Conservation (phyloP, 345 rosid genomes). For the Salix dunnii region DNA sequence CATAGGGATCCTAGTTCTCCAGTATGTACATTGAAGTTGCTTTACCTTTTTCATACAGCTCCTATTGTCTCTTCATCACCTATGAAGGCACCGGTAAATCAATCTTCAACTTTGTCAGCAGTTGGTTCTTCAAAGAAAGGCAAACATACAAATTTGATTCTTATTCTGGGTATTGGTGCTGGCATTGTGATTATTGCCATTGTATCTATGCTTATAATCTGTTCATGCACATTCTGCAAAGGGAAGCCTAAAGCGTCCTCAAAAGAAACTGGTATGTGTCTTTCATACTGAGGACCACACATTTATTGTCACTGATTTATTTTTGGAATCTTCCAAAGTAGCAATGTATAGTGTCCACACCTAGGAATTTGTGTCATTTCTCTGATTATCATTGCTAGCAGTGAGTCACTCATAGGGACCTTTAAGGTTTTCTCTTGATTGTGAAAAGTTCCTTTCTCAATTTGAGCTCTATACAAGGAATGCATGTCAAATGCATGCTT, state of each 20-base stretch:
- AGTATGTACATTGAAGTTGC: slow-evolving; percentile 8
- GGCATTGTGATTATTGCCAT: slow-evolving; percentile 56
- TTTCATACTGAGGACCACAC: slow-evolving; percentile 15
- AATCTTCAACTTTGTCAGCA: slow-evolving; percentile 42
- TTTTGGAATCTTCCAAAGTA: background rate
- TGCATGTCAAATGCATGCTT: background rate
- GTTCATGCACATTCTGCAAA: slow-evolving; percentile 51
- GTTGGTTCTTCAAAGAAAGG: slow-evolving; percentile 38
- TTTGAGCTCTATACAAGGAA: background rate
- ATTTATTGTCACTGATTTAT: background rate
- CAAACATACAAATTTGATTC: slow-evolving; percentile 55
- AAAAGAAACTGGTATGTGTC: slow-evolving; percentile 52
- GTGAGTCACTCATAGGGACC: background rate
- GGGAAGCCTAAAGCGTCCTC: slow-evolving; percentile 51
- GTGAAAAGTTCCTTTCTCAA: background rate
- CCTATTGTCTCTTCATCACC: slow-evolving; percentile 59
- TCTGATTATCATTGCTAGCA: background rate
- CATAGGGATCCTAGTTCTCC: background rate
- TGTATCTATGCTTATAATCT: slow-evolving; percentile 55
- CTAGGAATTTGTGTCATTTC: background rate
- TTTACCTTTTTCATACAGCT: slow-evolving; percentile 50
- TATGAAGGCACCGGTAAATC: slow-evolving; percentile 42
- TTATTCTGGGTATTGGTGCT: slow-evolving; percentile 62
- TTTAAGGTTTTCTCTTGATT: background rate
- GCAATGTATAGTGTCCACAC: background rate